Conservation (phyloP, 345 rosid genomes). For the Salix brachista region DNA sequence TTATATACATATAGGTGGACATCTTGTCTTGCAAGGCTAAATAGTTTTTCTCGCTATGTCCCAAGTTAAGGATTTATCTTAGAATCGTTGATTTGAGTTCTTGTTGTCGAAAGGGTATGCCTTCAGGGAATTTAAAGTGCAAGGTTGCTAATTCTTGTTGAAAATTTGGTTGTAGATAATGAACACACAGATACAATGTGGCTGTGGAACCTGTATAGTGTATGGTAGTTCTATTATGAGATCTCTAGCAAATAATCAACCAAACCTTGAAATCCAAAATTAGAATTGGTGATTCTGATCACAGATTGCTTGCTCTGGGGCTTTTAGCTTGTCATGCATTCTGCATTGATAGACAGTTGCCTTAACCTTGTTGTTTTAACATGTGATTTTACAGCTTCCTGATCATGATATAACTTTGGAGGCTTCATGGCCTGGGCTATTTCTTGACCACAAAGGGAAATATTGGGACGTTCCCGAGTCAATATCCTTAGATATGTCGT, state of each 20-base stretch:
- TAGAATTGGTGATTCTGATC: too few species aligned
- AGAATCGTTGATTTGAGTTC: neutral
- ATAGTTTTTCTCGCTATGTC: neutral
- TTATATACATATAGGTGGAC: too few species aligned
- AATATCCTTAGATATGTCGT: conserved; percentile 59
- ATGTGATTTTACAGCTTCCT: conserved; percentile 47
- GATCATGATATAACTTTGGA: conserved; percentile 71
- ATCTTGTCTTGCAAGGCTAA: neutral
- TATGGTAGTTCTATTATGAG: neutral
- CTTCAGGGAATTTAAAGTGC: neutral
- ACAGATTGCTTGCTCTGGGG: too few species aligned
- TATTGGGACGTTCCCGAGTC: conserved; percentile 94
- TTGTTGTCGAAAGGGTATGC: neutral
- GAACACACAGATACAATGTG: neutral
- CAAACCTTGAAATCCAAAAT: neutral
- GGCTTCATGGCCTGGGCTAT: conserved; percentile 84
- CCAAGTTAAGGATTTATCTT: too few species aligned
- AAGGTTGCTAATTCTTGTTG: neutral
- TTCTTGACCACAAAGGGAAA: conserved; percentile 58
- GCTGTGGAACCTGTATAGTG: too few species aligned
- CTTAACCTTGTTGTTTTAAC: too few species aligned
- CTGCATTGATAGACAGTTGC: too few species aligned
- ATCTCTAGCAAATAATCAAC: neutral
- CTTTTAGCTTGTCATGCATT: too few species aligned
- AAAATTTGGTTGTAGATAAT: neutral